Evolutionary conservation across 805 yeast species (phyloP).

Genomic region (Yarrowia keelungensis): DNA sequence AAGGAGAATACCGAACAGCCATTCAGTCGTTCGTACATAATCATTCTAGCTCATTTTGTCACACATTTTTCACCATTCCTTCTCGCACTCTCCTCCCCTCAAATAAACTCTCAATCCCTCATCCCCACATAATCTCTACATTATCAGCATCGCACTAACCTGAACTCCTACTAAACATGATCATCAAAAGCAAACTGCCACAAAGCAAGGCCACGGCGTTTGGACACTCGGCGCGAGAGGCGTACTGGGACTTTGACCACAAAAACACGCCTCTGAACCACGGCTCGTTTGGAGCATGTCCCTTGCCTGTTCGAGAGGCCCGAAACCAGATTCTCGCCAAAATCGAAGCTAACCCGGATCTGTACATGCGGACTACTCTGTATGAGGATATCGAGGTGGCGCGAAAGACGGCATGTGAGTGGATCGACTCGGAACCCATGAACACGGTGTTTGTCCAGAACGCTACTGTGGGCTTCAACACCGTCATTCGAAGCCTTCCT

Average conservation of each 20-base stretch:
- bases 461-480: constrained; percentile 67
- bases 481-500: constrained; percentile 62
- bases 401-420: constrained; percentile 52
- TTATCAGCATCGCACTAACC: constrained; percentile 25
- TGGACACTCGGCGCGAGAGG: constrained; percentile 33
- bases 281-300: constrained; percentile 69
- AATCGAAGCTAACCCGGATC: constrained; percentile 57
- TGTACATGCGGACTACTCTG: constrained; percentile 50
- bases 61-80: neutral
- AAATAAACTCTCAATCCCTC: neutral
- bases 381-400: constrained; percentile 49
- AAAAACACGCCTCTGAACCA: constrained; percentile 61
- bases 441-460: constrained; percentile 63
- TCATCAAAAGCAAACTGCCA: constrained; percentile 23
- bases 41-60: too few relatives aligned
- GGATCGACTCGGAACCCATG: constrained; percentile 58
- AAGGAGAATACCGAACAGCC: too few relatives aligned
- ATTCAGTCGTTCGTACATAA: too few relatives aligned
- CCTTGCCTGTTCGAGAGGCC: constrained; percentile 56
- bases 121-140: constrained; percentile 19
- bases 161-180: constrained; percentile 1
- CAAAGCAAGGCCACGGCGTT: neutral
- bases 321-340: constrained; percentile 48
- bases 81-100: neutral
- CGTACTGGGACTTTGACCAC: constrained; percentile 57